These are phyloP conservation scores for Alternaria gaisen DNA, from an alignment of 2,329 filamentous ascomycete genomes.

Conservation along the genomic window DNA sequence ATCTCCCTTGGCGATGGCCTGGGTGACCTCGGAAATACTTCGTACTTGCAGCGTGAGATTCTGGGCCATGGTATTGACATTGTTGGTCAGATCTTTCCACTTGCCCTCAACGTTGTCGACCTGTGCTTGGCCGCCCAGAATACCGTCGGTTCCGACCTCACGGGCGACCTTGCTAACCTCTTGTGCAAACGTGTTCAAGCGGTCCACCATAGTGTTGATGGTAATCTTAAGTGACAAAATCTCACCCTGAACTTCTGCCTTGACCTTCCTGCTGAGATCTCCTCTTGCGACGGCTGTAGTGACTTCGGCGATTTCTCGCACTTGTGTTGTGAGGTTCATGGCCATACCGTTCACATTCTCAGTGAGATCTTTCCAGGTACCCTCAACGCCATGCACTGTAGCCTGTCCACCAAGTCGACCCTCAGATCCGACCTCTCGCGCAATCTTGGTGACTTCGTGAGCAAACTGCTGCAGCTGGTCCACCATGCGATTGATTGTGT, in stretches of 20 bases:
- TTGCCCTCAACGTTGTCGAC: slow-evolving; percentile 72
- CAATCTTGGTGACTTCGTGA: slow-evolving; percentile 63
- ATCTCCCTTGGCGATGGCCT: slow-evolving; percentile 93
- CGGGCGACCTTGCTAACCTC: slow-evolving; percentile 72
- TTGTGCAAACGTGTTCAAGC: slow-evolving; percentile 70
- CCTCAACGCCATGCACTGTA: slow-evolving; percentile 62
- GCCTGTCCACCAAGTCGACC: slow-evolving; percentile 62
- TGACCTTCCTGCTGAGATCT: slow-evolving; percentile 62
- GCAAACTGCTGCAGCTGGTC: slow-evolving; percentile 63
- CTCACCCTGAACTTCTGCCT: slow-evolving; percentile 62
- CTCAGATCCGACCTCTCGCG: slow-evolving; percentile 62
- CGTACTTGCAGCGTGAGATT: slow-evolving; percentile 76
- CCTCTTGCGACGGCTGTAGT: slow-evolving; percentile 62
- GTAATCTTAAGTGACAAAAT: slow-evolving; percentile 80
- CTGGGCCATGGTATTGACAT: slow-evolving; percentile 73
- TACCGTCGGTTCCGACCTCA: slow-evolving; percentile 71
- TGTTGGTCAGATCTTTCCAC: slow-evolving; percentile 73
- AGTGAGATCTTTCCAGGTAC: slow-evolving; percentile 64
- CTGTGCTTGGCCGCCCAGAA: slow-evolving; percentile 69
- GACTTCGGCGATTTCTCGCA: slow-evolving; percentile 63
- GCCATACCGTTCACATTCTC: slow-evolving; percentile 65
- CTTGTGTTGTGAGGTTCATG: slow-evolving; percentile 61
- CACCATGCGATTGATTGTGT: slow-evolving; percentile 63
- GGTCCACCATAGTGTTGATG: slow-evolving; percentile 74
- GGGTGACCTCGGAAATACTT: slow-evolving; percentile 91